Base-by-base conservation (phyloP, 1,284 basidiomycete genomes). In the Cutaneotrichosporon cavernicola region DNA sequence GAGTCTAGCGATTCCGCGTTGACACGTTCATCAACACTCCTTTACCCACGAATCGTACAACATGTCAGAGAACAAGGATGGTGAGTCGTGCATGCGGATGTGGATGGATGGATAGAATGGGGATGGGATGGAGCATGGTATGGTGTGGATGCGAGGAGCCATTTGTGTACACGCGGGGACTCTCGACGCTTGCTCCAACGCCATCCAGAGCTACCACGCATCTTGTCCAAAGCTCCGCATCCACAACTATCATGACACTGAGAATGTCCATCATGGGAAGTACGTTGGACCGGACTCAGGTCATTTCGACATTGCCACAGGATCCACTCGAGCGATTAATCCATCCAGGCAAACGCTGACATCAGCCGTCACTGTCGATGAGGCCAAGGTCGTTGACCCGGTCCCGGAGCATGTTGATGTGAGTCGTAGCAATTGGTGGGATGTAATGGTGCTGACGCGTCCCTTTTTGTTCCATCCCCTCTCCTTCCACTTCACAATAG, bases 21-120 rank as follows among this genome's bases (percentile, higher is more conserved):
- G 50, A 30, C n/a, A 51, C 50, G 50, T 22, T 30, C n/a, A 22
- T 30, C n/a, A 21, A 10, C 13, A 9, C 46, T 47, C 18, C 8
- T 14, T 13, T 2, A 32, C 30, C 6, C 26, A 30, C 51, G 7
- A 8, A 36, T 13, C 34, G 11, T 13, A 36, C 34, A 60, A 38
- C 36, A 53, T 60, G 58, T 32, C 58, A 11, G 51, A 49, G 21
- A 36, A 51, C 34, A 60, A 60, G 50, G 50, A 60, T 18, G 40
- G 59, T 60, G 51, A 60, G 59, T 60, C 34, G 8, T 22, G 2
- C 10, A 18, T 13, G 18, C 18, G 40, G 21, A 22, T 34, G 38
- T 43, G 51, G 52, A 38, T 40, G 32, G 50, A 18, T 49, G 55
- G 53, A 36, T 43, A 40, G 52, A 26, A 2, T 2, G 26, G 26